Conservation (phyloP, 441 rosid genomes). For the Gossypium davidsonii region DNA sequence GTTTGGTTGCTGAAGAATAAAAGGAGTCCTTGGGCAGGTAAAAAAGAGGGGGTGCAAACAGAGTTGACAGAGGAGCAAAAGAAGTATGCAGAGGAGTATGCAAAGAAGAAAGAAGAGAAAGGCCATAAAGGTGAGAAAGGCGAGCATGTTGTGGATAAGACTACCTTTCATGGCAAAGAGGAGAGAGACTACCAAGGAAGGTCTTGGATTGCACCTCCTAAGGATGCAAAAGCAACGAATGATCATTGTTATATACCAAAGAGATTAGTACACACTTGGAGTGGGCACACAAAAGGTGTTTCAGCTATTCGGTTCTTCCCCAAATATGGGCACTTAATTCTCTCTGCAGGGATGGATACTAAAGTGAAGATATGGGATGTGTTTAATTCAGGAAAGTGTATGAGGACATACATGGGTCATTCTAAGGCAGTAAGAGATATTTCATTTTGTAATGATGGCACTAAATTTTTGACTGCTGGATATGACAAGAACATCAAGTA, state of each 20-base stretch:
- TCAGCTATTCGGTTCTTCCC: constrained; percentile 94
- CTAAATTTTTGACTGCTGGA: constrained; percentile 87
- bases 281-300: constrained; percentile 96
- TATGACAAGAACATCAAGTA: constrained; percentile 95
- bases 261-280: constrained; percentile 92
- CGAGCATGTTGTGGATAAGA: constrained; percentile 73
- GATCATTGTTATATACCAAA: constrained; percentile 96
- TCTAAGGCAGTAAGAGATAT: constrained; percentile 90
- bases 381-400: constrained; percentile 90
- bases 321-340: constrained; percentile 87
- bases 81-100: constrained; percentile 92
- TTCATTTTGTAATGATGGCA: constrained; percentile 84
- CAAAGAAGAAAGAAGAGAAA: constrained; percentile 89
- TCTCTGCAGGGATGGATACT: constrained; percentile 92
- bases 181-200: constrained; percentile 96
- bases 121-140: constrained; percentile 62
- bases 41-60: constrained; percentile 71
- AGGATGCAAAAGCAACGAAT: constrained; percentile 86
- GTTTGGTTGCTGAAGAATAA: constrained; percentile 72
- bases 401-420: constrained; percentile 99
- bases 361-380: constrained; percentile 99
- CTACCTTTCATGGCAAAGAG: constrained; percentile 93
- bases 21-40: constrained; percentile 96
- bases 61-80: constrained; percentile 97
- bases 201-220: constrained; percentile 94